phyloP scores from a whole-genome alignment of 1,284 basidiomycete species.

The Irpex sp. region DNA sequence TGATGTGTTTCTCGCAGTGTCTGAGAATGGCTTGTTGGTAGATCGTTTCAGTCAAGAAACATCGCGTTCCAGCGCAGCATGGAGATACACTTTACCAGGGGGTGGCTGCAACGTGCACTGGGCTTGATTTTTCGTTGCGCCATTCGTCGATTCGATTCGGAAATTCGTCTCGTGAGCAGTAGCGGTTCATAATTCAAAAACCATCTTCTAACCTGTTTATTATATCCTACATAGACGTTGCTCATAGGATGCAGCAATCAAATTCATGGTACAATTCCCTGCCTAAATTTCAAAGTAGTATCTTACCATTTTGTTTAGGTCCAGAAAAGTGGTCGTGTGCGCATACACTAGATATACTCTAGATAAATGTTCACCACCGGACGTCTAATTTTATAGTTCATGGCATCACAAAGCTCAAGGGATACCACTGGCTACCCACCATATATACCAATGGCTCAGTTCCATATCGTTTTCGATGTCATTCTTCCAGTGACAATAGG shows the following conservation, averaged over 20 bases:
- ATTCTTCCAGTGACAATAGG: neutral
- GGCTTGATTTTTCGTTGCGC: neutral
- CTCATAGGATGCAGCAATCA: neutral
- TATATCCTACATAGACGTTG: neutral
- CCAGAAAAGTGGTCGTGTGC: no score
- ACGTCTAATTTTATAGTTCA: no score
- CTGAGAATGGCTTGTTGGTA: conserved; percentile 55
- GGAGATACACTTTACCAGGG: neutral
- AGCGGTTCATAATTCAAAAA: neutral
- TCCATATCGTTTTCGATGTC: neutral
- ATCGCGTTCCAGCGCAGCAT: neutral
- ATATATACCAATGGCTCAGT: neutral
- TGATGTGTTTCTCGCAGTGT: conserved; percentile 46
- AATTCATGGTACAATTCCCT: neutral
- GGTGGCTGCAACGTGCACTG: neutral
- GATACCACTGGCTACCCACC: neutral
- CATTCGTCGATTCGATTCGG: neutral
- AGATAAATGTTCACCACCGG: no score
- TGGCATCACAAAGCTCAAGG: no score
- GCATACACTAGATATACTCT: no score
- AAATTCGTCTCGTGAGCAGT: neutral
- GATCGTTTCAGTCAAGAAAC: conserved; percentile 11
- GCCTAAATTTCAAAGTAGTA: no score
- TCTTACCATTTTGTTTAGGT: no score
- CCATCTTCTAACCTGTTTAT: neutral